phyloP scores from a whole-genome alignment of 495 filamentous ascomycete species.

The Bathelium albidoporum region DNA sequence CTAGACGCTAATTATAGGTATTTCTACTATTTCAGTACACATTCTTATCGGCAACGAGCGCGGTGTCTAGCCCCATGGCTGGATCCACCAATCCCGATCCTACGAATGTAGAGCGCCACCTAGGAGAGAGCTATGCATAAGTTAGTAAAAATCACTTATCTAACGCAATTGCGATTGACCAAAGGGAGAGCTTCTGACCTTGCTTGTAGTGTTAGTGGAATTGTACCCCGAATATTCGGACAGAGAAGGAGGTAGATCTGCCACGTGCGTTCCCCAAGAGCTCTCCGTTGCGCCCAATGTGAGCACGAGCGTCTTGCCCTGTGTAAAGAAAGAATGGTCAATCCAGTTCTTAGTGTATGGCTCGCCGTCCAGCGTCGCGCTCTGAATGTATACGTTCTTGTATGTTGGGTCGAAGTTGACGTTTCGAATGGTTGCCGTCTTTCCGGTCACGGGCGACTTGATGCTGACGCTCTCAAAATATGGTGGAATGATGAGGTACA shows the following conservation, averaged over 20 bases:
- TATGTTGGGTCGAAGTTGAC: slow-evolving; percentile 57
- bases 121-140: not conserved
- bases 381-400: slow-evolving; percentile 42
- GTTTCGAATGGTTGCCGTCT: slow-evolving; percentile 49
- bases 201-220: not conserved
- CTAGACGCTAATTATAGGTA: not conserved
- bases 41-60: not conserved
- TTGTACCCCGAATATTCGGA: not conserved
- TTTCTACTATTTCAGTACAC: not conserved
- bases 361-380: slow-evolving; percentile 40
- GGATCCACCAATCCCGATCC: not conserved
- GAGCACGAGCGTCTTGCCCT: slow-evolving; percentile 42
- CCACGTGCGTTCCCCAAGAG: slow-evolving; percentile 39
- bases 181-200: not conserved
- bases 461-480: slow-evolving; percentile 35
- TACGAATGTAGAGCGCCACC: not conserved
- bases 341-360: slow-evolving; percentile 48
- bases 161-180: not conserved
- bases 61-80: not conserved
- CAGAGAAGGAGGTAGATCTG: slow-evolving; percentile 44
- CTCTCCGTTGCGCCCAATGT: slow-evolving; percentile 41
- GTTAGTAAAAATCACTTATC: not conserved
- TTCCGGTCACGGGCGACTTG: slow-evolving; percentile 50
- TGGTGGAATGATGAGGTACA: slow-evolving; percentile 34
- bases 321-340: slow-evolving; percentile 42